Base-by-base conservation (phyloP, 768 basidiomycete species). In the Tricholoma sp. region DNA sequence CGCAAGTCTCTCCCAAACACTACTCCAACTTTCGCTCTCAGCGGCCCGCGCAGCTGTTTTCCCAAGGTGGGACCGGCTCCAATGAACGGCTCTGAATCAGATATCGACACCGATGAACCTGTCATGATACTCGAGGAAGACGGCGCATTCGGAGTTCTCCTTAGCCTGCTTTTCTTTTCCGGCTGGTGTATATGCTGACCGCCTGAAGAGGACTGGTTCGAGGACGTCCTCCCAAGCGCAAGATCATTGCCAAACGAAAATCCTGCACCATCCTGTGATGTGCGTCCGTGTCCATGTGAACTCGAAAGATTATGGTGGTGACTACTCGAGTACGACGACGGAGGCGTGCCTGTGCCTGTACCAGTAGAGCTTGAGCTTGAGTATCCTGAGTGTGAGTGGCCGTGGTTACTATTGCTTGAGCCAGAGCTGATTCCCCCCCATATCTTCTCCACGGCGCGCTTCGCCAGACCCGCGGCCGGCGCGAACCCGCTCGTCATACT, bases 401-500 rank as follows among this genome's bases (percentile, higher is more conserved):
- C 57, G 20, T 50, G 54, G 24, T 56, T 54, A 9, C 74, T 72
- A 45, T 69, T 70, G 58, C 72, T 72, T 18, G 76, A 71, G 52
- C 70, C 74, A 29, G 75, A 76, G 42, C 70, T 72, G 41, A 71
- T 65, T 55, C 72, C 76, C 52, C 79, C 83, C 80, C 79, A 85
- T 18, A 91, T 82, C 68, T 83, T 86, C 72, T 90, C 89, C 3
- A 88, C 88, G 3, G 90, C 88, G 55, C 86, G 80, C 64, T 84
- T 86, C 9, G 88, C 89, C 8, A 89, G 76, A 8, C 88, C 88
- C 15, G 87, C 86, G 18, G 85, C 86, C 28, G 88, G 86, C 2
- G 84, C 83, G 49, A 89, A 76, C 41, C 83, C 79, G 37, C 77
- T 78, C 2, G 86, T 81, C 74, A 91, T 84, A 62, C 88, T 89